Conservation (phyloP, 768 basidiomycete genomes). For the Tylopilus subfusipes region DNA sequence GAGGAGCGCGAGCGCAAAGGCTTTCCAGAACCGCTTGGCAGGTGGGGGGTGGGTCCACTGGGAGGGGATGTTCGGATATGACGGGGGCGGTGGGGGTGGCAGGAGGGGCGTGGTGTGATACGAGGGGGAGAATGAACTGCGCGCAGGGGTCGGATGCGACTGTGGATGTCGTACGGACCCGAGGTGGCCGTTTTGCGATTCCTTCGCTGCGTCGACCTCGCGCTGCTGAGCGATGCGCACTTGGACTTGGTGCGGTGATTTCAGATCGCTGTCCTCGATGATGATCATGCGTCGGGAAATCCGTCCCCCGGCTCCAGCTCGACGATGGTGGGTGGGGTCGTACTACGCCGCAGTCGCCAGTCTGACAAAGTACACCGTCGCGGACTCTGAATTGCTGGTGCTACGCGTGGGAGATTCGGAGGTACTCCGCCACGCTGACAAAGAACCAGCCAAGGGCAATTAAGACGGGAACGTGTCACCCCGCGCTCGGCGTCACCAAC, state of each 20-base stretch:
- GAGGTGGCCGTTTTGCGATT: neutral
- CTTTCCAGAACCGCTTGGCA: slow-evolving; percentile 12
- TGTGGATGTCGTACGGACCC: slow-evolving; percentile 7
- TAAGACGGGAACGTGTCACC: neutral
- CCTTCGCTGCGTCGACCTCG: neutral
- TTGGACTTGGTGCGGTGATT: neutral
- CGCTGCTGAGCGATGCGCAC: neutral
- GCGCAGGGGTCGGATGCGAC: neutral
- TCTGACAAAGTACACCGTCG: neutral
- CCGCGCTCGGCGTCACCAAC: no score
- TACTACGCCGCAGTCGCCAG: no score
- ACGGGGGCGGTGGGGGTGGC: slow-evolving; percentile 6
- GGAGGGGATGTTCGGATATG: slow-evolving; percentile 4
- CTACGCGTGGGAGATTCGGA: no score
- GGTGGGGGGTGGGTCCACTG: slow-evolving; percentile 4
- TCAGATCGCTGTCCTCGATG: neutral
- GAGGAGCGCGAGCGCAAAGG: slow-evolving; percentile 3
- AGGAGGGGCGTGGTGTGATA: slow-evolving; percentile 6
- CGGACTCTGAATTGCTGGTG: neutral
- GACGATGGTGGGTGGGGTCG: no score
- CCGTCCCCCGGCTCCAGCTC: no score
- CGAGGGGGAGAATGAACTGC: neutral
- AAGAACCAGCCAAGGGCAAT: no score
- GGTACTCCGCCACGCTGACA: no score
- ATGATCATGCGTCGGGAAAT: neutral